phyloP scores from a whole-genome alignment of 306 rosid genomes.

The Hippophae rhamnoides region DNA sequence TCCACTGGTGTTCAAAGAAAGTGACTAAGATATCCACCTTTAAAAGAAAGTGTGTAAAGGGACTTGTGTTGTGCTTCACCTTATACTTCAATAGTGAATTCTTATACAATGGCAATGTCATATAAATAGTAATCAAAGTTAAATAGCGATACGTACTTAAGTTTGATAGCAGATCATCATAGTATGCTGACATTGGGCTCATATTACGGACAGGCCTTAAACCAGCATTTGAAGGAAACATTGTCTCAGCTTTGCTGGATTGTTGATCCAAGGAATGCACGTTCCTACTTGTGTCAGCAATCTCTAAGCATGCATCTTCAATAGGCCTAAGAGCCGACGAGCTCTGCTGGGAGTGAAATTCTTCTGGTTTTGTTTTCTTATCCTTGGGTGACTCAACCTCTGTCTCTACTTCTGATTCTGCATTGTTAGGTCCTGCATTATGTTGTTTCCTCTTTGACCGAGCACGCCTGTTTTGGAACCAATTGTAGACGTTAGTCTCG shows the following conservation, averaged over 20 bases:
- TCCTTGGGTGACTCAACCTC: slow-evolving; percentile 85
- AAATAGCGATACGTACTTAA: slow-evolving; percentile 31
- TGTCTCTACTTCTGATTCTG: slow-evolving; percentile 81
- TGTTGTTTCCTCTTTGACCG: slow-evolving; percentile 83
- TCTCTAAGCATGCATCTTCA: slow-evolving; percentile 64
- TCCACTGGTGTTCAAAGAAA: too few relatives aligned
- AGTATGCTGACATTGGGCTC: slow-evolving; percentile 36
- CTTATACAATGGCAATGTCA: too few relatives aligned
- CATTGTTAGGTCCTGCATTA: slow-evolving; percentile 34
- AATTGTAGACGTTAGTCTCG: slow-evolving; percentile 89
- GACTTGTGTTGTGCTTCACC: too few relatives aligned
- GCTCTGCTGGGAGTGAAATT: slow-evolving; percentile 45
- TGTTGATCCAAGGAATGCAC: slow-evolving; percentile 58
- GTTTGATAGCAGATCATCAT: slow-evolving; percentile 55
- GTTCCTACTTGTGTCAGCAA: slow-evolving; percentile 50
- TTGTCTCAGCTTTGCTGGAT: slow-evolving; percentile 36
- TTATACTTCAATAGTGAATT: too few relatives aligned
- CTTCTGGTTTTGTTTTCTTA: slow-evolving; percentile 64
- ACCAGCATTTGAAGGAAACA: slow-evolving; percentile 43
- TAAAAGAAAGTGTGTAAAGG: too few relatives aligned
- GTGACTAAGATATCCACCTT: too few relatives aligned
- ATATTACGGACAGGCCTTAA: slow-evolving; percentile 37
- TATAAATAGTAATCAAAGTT: background rate
- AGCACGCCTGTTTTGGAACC: slow-evolving; percentile 98
- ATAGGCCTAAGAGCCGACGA: slow-evolving; percentile 22